Conservation (phyloP, 208 protist genomes). For the Wallacemonas sp. region DNA sequence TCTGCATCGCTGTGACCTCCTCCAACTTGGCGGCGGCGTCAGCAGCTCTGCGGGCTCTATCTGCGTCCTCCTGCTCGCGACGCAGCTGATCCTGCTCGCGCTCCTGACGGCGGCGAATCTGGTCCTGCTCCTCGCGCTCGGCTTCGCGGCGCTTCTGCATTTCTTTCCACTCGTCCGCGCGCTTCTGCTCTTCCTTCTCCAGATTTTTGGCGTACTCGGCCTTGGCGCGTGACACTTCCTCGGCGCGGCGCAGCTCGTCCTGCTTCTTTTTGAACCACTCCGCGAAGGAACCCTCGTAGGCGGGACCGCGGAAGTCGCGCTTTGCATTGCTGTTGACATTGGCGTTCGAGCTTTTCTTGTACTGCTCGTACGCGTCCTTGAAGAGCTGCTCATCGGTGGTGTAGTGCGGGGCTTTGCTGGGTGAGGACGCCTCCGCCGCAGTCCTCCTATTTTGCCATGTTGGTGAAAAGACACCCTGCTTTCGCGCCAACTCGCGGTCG, state of each 20-base stretch:
- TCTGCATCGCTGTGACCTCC: conserved; percentile 62
- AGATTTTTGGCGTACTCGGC: conserved; percentile 71
- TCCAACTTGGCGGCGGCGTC: conserved; percentile 50
- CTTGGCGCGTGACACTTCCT: conserved; percentile 71
- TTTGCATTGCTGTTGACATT: conserved; percentile 13
- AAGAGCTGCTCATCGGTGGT: conserved; percentile 76
- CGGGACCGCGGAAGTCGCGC: conserved; percentile 40
- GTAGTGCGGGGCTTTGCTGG: conserved; percentile 29
- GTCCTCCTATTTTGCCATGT: conserved; percentile 14
- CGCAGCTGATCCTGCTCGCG: conserved; percentile 42
- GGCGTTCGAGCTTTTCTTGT: conserved; percentile 54
- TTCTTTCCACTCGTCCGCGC: conserved; percentile 70
- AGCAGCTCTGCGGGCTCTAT: conserved; percentile 34
- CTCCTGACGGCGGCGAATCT: conserved; percentile 45
- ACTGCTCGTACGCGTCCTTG: conserved; percentile 80
- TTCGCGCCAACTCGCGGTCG: conserved; percentile 59
- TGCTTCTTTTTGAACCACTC: conserved; percentile 88
- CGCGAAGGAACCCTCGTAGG: conserved; percentile 57
- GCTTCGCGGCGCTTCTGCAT: conserved; percentile 68
- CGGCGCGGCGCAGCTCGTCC: conserved; percentile 70
- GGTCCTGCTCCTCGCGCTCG: conserved; percentile 54
- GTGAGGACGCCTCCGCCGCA: not conserved
- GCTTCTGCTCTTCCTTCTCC: conserved; percentile 70
- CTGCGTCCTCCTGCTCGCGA: conserved; percentile 44
- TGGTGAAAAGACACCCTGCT: conserved; percentile 36